Evolutionary conservation across 345 rosid species (phyloP).

Genomic region (Salix koriyanagi): DNA sequence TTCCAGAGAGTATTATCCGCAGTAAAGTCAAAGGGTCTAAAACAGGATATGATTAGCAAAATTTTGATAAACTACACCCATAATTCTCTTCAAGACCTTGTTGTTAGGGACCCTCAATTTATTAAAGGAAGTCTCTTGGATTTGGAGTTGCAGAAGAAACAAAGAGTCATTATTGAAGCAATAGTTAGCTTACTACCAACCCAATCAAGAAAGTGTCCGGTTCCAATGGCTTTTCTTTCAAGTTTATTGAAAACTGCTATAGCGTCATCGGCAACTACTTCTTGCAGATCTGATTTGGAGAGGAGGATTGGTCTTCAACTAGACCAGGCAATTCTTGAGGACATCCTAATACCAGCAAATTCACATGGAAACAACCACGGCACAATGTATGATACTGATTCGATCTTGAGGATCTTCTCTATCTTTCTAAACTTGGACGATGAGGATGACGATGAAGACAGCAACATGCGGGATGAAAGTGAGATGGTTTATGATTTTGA

Average conservation of each 20-base stretch:
- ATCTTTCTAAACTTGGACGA: slow-evolving; percentile 82
- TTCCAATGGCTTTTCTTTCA: slow-evolving; percentile 90
- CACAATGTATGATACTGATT: slow-evolving; percentile 74
- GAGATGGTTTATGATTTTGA: slow-evolving; percentile 88
- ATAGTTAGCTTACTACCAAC: slow-evolving; percentile 73
- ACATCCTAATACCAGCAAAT: slow-evolving; percentile 71
- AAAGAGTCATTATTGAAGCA: slow-evolving; percentile 68
- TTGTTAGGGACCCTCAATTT: slow-evolving; percentile 52
- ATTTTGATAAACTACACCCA: slow-evolving; percentile 78
- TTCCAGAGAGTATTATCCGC: slow-evolving; percentile 80
- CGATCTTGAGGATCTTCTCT: slow-evolving; percentile 80
- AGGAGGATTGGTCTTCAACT: slow-evolving; percentile 86
- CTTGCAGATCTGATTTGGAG: slow-evolving; percentile 81
- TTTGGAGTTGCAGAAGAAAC: slow-evolving; percentile 68
- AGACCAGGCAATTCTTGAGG: slow-evolving; percentile 98
- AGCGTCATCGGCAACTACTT: slow-evolving; percentile 56
- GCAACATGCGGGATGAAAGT: slow-evolving; percentile 58
- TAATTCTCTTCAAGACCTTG: slow-evolving; percentile 70
- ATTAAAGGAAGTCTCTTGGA: slow-evolving; percentile 57
- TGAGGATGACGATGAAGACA: slow-evolving; percentile 67
- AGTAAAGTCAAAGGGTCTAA: slow-evolving; percentile 83
- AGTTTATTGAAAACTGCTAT: slow-evolving; percentile 77
- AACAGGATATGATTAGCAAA: slow-evolving; percentile 92
- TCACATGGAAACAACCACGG: slow-evolving; percentile 48
- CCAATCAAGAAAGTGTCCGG: slow-evolving; percentile 80